These are phyloP conservation scores for Aureobasidium subglaciale DNA, from an alignment of 2,329 filamentous ascomycete genomes.

Conservation along the genomic window DNA sequence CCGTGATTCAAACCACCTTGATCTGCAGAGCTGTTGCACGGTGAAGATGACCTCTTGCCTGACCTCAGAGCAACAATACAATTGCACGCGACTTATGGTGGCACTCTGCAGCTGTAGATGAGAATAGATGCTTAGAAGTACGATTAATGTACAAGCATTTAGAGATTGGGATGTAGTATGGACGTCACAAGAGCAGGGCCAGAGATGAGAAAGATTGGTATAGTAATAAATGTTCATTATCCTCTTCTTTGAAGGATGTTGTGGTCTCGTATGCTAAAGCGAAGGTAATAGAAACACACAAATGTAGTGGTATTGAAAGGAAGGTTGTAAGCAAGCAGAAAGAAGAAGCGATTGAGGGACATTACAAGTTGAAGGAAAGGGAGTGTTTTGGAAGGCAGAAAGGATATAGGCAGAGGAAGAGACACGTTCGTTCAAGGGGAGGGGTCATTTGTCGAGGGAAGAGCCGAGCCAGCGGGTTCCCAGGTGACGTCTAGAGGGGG, in stretches of 20 bases:
- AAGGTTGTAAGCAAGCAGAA: not conserved
- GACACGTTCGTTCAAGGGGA: too few species aligned
- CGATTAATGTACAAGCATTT: too few species aligned
- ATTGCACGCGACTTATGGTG: too few species aligned
- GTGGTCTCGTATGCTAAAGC: not conserved
- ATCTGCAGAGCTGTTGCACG: too few species aligned
- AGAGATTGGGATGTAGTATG: too few species aligned
- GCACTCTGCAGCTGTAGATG: too few species aligned
- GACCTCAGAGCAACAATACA: too few species aligned
- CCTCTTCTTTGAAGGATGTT: not conserved
- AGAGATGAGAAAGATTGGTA: not conserved
- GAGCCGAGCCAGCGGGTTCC: conserved; percentile 9
- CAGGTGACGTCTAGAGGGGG: not conserved
- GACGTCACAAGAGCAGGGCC: not conserved
- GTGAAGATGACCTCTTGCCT: too few species aligned
- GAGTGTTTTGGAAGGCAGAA: not conserved
- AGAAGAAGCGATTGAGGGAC: not conserved
- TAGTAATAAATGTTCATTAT: not conserved
- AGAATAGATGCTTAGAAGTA: too few species aligned
- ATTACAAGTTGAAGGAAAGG: not conserved
- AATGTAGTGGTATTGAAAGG: conserved; percentile 11
- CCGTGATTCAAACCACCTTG: too few species aligned
- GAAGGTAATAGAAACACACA: not conserved
- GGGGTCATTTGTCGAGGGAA: not conserved
- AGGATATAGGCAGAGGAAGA: not conserved